Evolutionary conservation across 2,329 filamentous ascomycete species (phyloP).

Genomic region (Colletotrichum sidae): DNA sequence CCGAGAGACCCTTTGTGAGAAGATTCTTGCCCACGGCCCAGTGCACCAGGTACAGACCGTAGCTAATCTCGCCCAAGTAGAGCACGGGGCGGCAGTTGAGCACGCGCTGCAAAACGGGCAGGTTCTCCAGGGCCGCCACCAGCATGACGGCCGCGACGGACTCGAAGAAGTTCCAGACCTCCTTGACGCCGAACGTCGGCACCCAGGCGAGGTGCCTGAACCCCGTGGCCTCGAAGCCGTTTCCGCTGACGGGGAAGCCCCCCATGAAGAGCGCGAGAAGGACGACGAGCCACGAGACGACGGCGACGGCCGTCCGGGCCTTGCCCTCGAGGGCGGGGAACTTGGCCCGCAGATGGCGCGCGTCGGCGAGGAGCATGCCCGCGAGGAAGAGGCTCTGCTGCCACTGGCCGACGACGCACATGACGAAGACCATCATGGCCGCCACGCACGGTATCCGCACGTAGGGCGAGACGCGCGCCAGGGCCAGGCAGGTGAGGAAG

Average conservation of each 20-base stretch:
- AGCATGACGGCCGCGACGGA: conserved; percentile 17
- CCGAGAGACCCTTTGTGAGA: neutral
- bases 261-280: conserved; percentile 20
- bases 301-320: neutral
- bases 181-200: conserved; percentile 11
- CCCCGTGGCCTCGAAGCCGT: conserved; percentile 19
- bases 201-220: conserved; percentile 32
- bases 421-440: conserved; percentile 55
- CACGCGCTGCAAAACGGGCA: conserved; percentile 61
- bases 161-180: neutral
- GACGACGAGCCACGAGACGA: conserved; percentile 2
- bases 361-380: conserved; percentile 23
- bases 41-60: conserved; percentile 72
- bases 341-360: conserved; percentile 18
- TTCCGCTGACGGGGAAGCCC: conserved; percentile 12
- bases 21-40: conserved; percentile 47
- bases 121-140: conserved; percentile 18
- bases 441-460: conserved; percentile 56
- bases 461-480: conserved; percentile 56
- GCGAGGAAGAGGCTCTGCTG: conserved; percentile 25
- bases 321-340: neutral
- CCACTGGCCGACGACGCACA: conserved; percentile 6
- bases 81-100: conserved; percentile 70
- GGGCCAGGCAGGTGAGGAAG: conserved; percentile 64
- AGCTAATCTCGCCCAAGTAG: conserved; percentile 72